Conservation (phyloP, 2,329 filamentous ascomycete species). For the Beauveria caledonica region DNA sequence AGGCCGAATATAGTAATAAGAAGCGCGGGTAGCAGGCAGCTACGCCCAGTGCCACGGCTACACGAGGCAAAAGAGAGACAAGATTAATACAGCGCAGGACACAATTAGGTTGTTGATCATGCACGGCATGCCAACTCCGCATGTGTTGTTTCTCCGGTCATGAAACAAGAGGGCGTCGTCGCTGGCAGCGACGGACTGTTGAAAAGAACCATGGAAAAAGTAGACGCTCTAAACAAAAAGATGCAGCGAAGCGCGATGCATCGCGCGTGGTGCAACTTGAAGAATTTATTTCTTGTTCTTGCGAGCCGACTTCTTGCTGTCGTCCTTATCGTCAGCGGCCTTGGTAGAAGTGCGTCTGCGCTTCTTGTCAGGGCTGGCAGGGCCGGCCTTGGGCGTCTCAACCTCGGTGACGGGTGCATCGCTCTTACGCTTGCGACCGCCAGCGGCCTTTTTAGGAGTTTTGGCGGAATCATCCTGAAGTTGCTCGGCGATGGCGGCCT, state of each 20-base stretch:
- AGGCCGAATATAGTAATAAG: background rate
- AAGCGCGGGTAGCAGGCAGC: background rate
- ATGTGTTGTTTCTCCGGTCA: background rate
- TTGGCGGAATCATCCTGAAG: constrained; percentile 43
- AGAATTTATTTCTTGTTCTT: constrained; percentile 45
- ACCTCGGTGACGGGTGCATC: constrained; percentile 34
- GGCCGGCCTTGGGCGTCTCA: constrained; percentile 31
- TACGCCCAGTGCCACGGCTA: background rate
- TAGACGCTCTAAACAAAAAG: background rate
- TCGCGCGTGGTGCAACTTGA: background rate
- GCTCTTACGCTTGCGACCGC: constrained; percentile 49
- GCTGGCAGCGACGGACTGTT: background rate
- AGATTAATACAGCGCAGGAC: background rate
- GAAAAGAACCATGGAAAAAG: constrained; percentile 10
- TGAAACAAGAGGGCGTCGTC: background rate
- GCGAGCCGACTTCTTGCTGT: constrained; percentile 51
- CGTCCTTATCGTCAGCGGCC: constrained; percentile 45
- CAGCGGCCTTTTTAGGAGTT: constrained; percentile 48
- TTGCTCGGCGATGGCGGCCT: constrained; percentile 52
- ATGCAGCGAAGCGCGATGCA: background rate
- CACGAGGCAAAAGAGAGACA: background rate
- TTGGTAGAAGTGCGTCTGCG: constrained; percentile 49
- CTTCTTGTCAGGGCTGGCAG: constrained; percentile 55
- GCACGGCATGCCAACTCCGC: background rate
- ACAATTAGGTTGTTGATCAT: background rate